Evolutionary conservation across 2,329 filamentous ascomycete species (phyloP), one percentile per base, ranked within the genome.

Genomic region (Clonostachys rhizophaga): DNA sequence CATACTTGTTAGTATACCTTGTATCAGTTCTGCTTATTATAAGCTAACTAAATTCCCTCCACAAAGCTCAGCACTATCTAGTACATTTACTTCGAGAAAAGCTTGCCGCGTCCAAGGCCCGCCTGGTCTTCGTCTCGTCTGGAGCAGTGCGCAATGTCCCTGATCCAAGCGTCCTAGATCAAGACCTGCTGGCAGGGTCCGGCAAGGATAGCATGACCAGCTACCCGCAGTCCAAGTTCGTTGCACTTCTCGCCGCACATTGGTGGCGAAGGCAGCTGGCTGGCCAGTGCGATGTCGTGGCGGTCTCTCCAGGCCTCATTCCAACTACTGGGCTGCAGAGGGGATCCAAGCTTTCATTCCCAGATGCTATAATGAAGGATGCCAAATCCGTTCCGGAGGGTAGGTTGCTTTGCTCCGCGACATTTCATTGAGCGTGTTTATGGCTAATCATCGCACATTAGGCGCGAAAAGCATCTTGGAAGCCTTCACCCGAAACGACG

Each of bases 181-280:
- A 60, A 0, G 62, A 72, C 34, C 57, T 77, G 12, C 65, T 65
- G 20, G 67, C 63, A 2, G 62, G 59, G 2, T 69, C 73, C 0
- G 70, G 66, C 5, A 57, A 58, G 0, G 53, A 58, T 0, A 51
- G 43, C 0, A 40, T 42, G 3, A 50, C 43, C 0, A 58, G 69
- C 8, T 80, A 80, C 50, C 20, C 52, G 7, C 61, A 66, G 37
- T 69, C 68, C 50, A 80, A 80, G 52, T 79, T 80, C 48, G 62
- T 69, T 1, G 73, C 75, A 50, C 65, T 79, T 0, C 68, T 79
- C 1, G 65, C 65, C 7, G 73, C 76, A 1, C 75, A 79, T 43
- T 80, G 75, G 75, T 80, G 76, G 77, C 74, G 74, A 3, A 74
- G 76, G 5, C 63, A 77, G 52, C 67, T 80, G 14, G 47, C 53